Evolutionary conservation across 139 green algal genomes (phyloP).

Genomic region (Pseudopediastrum boryanum): DNA sequence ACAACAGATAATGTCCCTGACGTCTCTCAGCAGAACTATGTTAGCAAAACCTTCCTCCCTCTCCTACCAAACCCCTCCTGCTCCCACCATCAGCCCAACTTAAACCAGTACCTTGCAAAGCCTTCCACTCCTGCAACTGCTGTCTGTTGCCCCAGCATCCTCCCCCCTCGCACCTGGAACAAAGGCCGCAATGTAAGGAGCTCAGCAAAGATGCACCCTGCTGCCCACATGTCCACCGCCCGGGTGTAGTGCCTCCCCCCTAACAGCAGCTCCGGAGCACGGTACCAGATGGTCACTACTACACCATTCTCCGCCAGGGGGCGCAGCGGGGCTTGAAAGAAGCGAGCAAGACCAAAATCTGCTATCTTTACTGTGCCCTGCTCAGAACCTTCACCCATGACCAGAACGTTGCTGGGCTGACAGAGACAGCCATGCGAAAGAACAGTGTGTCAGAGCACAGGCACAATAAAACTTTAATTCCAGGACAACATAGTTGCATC

Average conservation of each 20-base stretch:
- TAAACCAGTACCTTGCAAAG: too few species aligned
- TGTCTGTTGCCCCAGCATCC: too few species aligned
- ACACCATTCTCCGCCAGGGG: conserved; percentile 76
- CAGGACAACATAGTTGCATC: neutral
- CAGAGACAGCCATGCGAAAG: too few species aligned
- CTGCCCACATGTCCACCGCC: conserved; percentile 79
- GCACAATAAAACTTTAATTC: neutral
- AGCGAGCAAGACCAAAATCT: conserved; percentile 53
- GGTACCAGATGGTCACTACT: conserved; percentile 88
- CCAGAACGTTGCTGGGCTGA: conserved; percentile 80
- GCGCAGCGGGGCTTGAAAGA: conserved; percentile 51
- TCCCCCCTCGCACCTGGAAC: conserved; percentile 69
- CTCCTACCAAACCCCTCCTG: too few species aligned
- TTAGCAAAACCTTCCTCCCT: too few species aligned
- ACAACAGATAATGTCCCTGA: too few species aligned
- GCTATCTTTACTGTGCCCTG: conserved; percentile 66
- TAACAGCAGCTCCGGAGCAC: conserved; percentile 80
- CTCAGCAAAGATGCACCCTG: conserved; percentile 86
- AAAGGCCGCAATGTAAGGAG: conserved; percentile 73
- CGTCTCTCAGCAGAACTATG: too few species aligned
- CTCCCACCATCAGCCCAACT: too few species aligned
- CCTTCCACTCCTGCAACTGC: too few species aligned
- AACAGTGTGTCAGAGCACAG: neutral
- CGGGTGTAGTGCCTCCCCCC: conserved; percentile 75
- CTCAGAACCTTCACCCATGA: conserved; percentile 64